These are phyloP conservation scores for Camellia sinensis DNA, from an alignment of 148 eudicot species.

Conservation along the genomic window DNA sequence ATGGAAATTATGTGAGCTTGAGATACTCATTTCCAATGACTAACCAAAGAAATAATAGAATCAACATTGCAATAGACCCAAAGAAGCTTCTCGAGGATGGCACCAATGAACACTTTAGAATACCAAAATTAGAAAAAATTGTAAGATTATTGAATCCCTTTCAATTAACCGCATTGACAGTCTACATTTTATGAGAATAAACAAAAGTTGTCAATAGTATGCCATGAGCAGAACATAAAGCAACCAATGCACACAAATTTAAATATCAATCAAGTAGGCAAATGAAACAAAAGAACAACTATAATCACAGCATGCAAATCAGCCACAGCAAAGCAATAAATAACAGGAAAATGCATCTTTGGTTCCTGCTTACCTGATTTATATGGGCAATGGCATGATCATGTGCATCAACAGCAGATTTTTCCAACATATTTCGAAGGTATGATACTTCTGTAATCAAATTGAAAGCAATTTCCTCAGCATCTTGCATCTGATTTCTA, in stretches of 20 bases:
- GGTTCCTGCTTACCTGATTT: slow-evolving; percentile 36
- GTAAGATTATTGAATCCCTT: too few relatives aligned
- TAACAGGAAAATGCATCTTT: neutral
- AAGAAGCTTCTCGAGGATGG: too few relatives aligned
- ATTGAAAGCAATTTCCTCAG: slow-evolving; percentile 58
- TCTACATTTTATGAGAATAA: neutral
- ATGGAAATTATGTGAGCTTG: too few relatives aligned
- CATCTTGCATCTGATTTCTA: slow-evolving; percentile 65
- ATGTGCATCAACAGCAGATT: slow-evolving; percentile 19
- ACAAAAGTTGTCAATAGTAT: neutral
- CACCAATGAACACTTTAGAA: too few relatives aligned
- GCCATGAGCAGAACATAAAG: neutral
- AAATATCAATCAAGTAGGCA: neutral
- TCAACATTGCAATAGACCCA: too few relatives aligned
- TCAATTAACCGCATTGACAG: neutral
- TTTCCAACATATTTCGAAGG: slow-evolving; percentile 42
- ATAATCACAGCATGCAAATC: neutral
- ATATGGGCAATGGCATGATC: slow-evolving; percentile 22
- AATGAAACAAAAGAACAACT: neutral
- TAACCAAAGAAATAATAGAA: too few relatives aligned
- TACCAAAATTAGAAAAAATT: too few relatives aligned
- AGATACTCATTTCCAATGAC: too few relatives aligned
- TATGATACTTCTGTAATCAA: slow-evolving; percentile 52
- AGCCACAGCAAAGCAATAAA: neutral
- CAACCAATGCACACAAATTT: neutral